These are phyloP conservation scores for Yarrowia phangngaensis DNA, from an alignment of 805 yeast genomes.

Conservation along the genomic window DNA sequence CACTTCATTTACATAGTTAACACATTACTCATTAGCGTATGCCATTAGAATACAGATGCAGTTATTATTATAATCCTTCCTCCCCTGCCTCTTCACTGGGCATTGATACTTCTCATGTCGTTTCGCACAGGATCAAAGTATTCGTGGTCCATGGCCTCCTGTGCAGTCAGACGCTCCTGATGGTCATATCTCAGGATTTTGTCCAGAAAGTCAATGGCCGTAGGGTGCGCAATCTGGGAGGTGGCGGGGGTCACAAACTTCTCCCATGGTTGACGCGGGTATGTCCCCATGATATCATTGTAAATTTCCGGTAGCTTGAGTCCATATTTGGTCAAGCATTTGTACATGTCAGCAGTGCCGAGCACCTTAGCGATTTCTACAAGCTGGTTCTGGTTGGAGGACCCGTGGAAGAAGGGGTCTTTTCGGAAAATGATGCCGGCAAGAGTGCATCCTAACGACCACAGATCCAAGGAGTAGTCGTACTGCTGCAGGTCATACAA, in stretches of 20 bases:
- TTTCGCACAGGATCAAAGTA: slow-evolving; percentile 40
- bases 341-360: slow-evolving; percentile 72
- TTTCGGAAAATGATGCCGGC: slow-evolving; percentile 84
- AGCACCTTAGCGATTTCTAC: slow-evolving; percentile 85
- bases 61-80: neutral
- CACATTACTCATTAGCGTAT: slow-evolving; percentile 6
- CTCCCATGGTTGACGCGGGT: slow-evolving; percentile 82
- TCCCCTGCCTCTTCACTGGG: slow-evolving; percentile 6
- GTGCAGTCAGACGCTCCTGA: slow-evolving; percentile 81
- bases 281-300: slow-evolving; percentile 71
- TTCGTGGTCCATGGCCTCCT: slow-evolving; percentile 75
- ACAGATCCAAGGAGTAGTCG: slow-evolving; percentile 82
- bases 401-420: slow-evolving; percentile 91
- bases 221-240: slow-evolving; percentile 61
- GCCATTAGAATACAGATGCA: slow-evolving; percentile 22
- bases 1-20: neutral
- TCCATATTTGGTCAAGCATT: slow-evolving; percentile 64
- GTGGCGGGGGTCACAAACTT: slow-evolving; percentile 69
- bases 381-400: slow-evolving; percentile 84
- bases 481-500: slow-evolving; percentile 76
- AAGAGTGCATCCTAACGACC: slow-evolving; percentile 90
- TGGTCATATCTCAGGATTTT: slow-evolving; percentile 80
- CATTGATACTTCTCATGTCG: slow-evolving; percentile 25
- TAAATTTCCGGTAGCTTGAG: slow-evolving; percentile 70
- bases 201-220: slow-evolving; percentile 77